Evolutionary conservation across 768 basidiomycete species (phyloP).

Genomic region (Tremella mesenterica): DNA sequence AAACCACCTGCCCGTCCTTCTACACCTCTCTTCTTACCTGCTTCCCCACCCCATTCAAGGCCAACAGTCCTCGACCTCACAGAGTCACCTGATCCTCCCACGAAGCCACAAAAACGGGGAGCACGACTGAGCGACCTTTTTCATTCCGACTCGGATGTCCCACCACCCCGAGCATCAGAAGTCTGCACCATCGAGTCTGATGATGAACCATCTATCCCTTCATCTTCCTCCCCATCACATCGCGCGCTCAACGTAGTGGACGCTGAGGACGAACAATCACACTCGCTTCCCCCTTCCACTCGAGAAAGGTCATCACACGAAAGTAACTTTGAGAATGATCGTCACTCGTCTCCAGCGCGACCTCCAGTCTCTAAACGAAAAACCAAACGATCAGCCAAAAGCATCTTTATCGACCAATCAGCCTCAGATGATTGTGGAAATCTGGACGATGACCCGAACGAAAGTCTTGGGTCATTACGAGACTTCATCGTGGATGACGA

Average conservation of each 20-base stretch:
- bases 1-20: no score
- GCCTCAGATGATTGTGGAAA: not conserved
- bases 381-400: not conserved
- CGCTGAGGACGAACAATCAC: no score
- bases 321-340: no score
- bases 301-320: not conserved
- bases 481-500: slow-evolving; percentile 41
- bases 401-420: not conserved
- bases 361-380: not conserved
- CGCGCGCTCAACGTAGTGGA: not conserved
- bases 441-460: slow-evolving; percentile 2
- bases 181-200: not conserved
- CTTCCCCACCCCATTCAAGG: no score
- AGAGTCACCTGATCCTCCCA: no score
- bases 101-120: no score
- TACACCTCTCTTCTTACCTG: no score
- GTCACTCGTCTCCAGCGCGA: not conserved
- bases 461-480: slow-evolving; percentile 21
- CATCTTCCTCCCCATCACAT: not conserved
- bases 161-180: no score
- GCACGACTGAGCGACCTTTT: not conserved
- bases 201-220: not conserved
- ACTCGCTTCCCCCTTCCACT: not conserved
- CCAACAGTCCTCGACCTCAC: no score
- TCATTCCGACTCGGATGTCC: not conserved